These are phyloP conservation scores for Perkinsus olseni DNA, from an alignment of 169 alveolate genomes.

Conservation along the genomic window DNA sequence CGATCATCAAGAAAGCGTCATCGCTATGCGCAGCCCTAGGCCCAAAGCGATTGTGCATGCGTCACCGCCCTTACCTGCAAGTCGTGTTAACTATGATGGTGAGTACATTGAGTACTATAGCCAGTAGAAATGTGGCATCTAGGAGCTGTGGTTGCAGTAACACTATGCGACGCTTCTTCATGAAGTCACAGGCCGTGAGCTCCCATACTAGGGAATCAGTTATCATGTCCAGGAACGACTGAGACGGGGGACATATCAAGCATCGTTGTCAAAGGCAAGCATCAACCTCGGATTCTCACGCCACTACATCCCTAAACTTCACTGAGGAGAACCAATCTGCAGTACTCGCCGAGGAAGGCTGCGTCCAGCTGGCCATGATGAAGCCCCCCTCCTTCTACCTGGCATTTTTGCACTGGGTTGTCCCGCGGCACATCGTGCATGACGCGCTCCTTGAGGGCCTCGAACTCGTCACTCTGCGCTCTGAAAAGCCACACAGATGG, in stretches of 20 bases:
- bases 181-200: not conserved
- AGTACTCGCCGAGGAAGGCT: too few species aligned
- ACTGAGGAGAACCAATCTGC: too few species aligned
- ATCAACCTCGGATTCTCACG: too few species aligned
- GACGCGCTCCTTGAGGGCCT: not conserved
- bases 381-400: not conserved
- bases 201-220: not conserved
- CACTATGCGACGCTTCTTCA: not conserved
- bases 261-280: too few species aligned
- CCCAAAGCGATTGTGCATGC: too few species aligned
- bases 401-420: not conserved
- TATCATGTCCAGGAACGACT: not conserved
- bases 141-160: not conserved
- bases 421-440: not conserved
- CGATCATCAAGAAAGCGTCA: too few species aligned
- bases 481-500: not conserved
- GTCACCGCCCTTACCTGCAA: not conserved
- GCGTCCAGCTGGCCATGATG: not conserved
- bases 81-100: not conserved
- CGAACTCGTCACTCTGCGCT: not conserved
- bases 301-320: too few species aligned
- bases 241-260: not conserved
- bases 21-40: too few species aligned
- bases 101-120: not conserved
- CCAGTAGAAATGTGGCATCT: not conserved